Base-by-base conservation (phyloP, 768 basidiomycete species). In the Hygrophoropsis aurantiaca region DNA sequence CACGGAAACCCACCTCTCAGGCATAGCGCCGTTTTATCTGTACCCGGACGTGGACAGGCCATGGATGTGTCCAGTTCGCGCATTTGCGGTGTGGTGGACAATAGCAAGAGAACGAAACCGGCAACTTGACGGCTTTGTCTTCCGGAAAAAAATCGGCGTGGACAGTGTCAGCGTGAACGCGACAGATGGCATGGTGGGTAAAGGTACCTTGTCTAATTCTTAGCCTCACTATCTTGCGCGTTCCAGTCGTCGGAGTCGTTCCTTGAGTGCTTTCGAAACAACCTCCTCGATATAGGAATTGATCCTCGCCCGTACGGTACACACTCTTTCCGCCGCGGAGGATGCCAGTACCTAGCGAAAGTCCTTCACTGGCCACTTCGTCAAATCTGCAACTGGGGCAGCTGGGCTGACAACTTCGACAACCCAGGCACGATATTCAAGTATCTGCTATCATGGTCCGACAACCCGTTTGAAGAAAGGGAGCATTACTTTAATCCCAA, bases 321-420 rank as follows among this genome's bases (percentile, higher is more conserved):
- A n/a, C n/a, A n/a, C n/a, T n/a, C n/a, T n/a, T n/a, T n/a, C n/a
- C n/a, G n/a, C n/a, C n/a, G n/a, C n/a, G n/a, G 72, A 8, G 71
- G 73, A 0, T 71, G 69, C 46, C 73, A 76, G 44, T 75, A 64
- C 37, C 56, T 74, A 18, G 49, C 61, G 4, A 49, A 49, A 2
- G 47, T 56, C 7, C 51, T 54, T 2, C 58, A 65, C 1, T 75
- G 74, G 73, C 52, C 58, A 0, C 49, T 75, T 4, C 49, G 63
- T 0, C 51, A 57, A 8, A 70, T 77, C n/a, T 77, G 74, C 40
- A 64, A 68, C 16, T 76, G 74, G 73, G 74, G 69, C 38, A 74
- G 73, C 4, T 77, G 74, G 74, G 40, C 40, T 33, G 65, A 57
- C 3, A 66, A 74, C 33, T 70, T 71, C 38, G 64, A 66, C 5